Base-by-base conservation (phyloP, 2,329 filamentous ascomycete genomes). In the Cordyceps fumosorosea region DNA sequence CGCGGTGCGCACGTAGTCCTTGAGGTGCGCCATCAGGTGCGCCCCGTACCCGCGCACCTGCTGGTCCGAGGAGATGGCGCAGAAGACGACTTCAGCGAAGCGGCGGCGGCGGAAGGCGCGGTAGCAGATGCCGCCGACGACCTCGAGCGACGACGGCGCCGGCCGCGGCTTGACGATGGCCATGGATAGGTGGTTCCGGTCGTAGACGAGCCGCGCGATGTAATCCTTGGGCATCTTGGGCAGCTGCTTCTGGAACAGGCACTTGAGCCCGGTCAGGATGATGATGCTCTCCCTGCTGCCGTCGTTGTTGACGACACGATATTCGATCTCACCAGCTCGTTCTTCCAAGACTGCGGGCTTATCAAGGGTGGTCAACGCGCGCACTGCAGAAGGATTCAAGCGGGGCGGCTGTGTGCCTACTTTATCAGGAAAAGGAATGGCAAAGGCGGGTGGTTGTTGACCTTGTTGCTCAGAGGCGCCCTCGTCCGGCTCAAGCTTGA, bases 211-310 rank as follows among this genome's bases (percentile, higher is more conserved):
- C 44, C 95, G 89, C 5, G 95, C 95, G 68, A 98, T 98, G 74
- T 99, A 99, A 72, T 98, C 95, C 75, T 98, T 97, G n/a, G 95
- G 95, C 95, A 99, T 99, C 76, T 98, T 98, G 0, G 95, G 95
- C 5, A 99, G 81, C 72, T 99, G 95, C 69, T 98, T 98, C 74
- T 99, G 95, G 70, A 98, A 98, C 66, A 99, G 96, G 72, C 92
- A 96, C 74, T 98, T 98, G 60, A 98, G 81, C 14, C 95, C 95
- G 0, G 93, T 97, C 63, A 98, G 81, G 69, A 98, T 96, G 71
- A 98, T 96, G 67, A 92, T 87, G 72, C 90, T 95, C 70, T 96
- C 91, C 66, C 89, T 84, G 42, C 87, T 82, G 69, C 90, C 89
- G 71, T 98, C 95, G 72, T 99, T 98, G 81, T 98, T 98, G 70